These are phyloP conservation scores for Ciborinia camelliae DNA, from an alignment of 2,329 filamentous ascomycete genomes.

Conservation along the genomic window DNA sequence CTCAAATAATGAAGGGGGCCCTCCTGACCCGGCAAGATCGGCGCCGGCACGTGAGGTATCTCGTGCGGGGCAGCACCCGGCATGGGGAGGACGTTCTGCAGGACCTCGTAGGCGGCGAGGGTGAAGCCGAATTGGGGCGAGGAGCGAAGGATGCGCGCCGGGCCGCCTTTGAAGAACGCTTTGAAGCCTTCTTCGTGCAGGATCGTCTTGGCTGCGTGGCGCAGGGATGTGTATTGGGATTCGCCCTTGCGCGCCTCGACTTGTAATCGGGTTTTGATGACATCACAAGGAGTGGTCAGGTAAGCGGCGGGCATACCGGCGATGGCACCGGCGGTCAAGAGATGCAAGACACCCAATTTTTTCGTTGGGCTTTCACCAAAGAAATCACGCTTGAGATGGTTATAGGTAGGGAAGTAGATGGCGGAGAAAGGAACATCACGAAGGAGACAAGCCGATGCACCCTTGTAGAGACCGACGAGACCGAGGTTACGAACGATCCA, in stretches of 20 bases:
- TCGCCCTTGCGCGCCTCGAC: conserved; percentile 97
- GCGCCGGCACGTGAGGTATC: conserved; percentile 52
- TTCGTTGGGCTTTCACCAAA: conserved; percentile 87
- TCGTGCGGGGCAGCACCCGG: conserved; percentile 59
- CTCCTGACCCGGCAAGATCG: conserved; percentile 41
- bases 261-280: conserved; percentile 98
- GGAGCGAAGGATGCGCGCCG: conserved; percentile 89
- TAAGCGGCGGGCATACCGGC: conserved; percentile 90
- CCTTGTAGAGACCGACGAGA: conserved; percentile 93
- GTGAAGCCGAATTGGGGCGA: conserved; percentile 99
- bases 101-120: conserved; percentile 87
- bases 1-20: conserved; percentile 55
- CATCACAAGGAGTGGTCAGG: conserved; percentile 94
- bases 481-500: conserved; percentile 97
- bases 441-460: conserved; percentile 87
- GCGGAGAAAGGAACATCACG: conserved; percentile 97
- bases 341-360: conserved; percentile 84
- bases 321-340: conserved; percentile 91
- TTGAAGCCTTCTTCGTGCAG: conserved; percentile 87
- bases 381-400: conserved; percentile 86
- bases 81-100: conserved; percentile 77
- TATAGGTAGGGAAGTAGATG: conserved; percentile 98
- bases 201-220: conserved; percentile 81
- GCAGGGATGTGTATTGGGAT: conserved; percentile 77
- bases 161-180: conserved; percentile 98